Conservation (phyloP, 2,329 filamentous ascomycete species). For the Colletotrichum lindemuthianum region DNA sequence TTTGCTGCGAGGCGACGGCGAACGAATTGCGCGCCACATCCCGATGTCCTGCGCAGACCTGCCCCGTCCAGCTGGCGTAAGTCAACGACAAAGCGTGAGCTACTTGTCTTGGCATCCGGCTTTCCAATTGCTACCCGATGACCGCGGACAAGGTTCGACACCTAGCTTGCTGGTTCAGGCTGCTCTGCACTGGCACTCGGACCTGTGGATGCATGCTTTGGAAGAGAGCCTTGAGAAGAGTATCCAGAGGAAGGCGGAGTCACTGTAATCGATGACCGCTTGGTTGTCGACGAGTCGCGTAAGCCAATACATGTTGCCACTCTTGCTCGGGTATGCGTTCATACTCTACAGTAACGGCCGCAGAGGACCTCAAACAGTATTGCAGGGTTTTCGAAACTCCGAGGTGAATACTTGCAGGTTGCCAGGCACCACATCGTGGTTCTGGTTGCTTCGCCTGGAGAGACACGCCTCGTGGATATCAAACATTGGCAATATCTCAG, state of each 20-base stretch:
- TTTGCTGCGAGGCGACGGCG: constrained; percentile 41
- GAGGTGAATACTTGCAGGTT: neutral
- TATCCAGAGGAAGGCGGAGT: too few species aligned
- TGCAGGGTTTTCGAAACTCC: neutral
- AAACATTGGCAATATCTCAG: neutral
- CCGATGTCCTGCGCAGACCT: constrained; percentile 43
- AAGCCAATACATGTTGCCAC: too few species aligned
- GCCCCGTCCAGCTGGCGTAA: constrained; percentile 37
- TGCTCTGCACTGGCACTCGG: too few species aligned
- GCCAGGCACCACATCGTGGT: neutral
- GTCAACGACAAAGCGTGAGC: constrained; percentile 40
- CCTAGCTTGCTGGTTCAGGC: too few species aligned
- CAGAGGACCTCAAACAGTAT: neutral
- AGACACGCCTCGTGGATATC: constrained; percentile 8
- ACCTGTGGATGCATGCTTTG: too few species aligned
- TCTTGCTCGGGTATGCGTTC: too few species aligned
- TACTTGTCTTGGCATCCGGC: constrained; percentile 23
- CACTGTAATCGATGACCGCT: neutral
- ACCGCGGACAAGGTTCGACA: too few species aligned
- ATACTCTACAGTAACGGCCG: too few species aligned
- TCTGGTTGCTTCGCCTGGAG: neutral
- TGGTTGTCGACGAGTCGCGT: too few species aligned
- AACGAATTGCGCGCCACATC: constrained; percentile 37
- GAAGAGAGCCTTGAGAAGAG: too few species aligned
- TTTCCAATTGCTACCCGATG: neutral